Evolutionary conservation across 2,329 filamentous ascomycete species (phyloP), one percentile per base, ranked within the genome.

Genomic region (Trichoderma atrobrunneum): DNA sequence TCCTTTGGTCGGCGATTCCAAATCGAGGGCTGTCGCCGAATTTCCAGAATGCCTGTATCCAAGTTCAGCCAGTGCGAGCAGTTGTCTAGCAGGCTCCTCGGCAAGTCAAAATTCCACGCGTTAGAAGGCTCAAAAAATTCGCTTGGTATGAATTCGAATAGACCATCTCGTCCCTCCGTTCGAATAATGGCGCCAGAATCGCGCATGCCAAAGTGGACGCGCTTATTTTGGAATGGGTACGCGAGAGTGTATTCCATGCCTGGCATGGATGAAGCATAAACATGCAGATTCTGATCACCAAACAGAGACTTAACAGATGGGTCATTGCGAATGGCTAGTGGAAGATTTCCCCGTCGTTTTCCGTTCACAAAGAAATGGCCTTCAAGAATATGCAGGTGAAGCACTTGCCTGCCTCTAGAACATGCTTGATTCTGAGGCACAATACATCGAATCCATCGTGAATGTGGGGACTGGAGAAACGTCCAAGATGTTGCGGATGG

Each of bases 41-140:
- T 85, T 59, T 92, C 86, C 0, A 92, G 64, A 0, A 74, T 62
- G 0, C 77, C 73, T 0, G 73, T 78, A 0, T 32, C 62, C 0
- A 90, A 14, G 56, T 91, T 81, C 5, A 91, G 79, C 89, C 89
- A 92, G 73, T 92, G 90, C 0, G 87, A 81, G 64, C 87, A 91
- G 7, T 84, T 79, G 0, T 86, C 78, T 0, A 90, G 73, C 0
- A 92, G 80, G 0, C 82, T 76, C 0, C 74, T 74, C 0, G 90
- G 90, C 0, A 91, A 78, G 73, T 90, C 88, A 43, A 80, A 84
- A 3, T 24, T 73, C 1, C 61, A 18, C 0, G 24, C 7, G 0
- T 74, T 71, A 18, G 7, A 11, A 6, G n/a, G 3, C 1, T 60
- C 73, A 34, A 86, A 84, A 0, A 79, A 26, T 0, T 76, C 28